Percentiles rank a stretch among this genome's conserved stretches.
phyloP scores from a whole-genome alignment of 75 land plant genomes.

The Pinus tabuliformis region DNA sequence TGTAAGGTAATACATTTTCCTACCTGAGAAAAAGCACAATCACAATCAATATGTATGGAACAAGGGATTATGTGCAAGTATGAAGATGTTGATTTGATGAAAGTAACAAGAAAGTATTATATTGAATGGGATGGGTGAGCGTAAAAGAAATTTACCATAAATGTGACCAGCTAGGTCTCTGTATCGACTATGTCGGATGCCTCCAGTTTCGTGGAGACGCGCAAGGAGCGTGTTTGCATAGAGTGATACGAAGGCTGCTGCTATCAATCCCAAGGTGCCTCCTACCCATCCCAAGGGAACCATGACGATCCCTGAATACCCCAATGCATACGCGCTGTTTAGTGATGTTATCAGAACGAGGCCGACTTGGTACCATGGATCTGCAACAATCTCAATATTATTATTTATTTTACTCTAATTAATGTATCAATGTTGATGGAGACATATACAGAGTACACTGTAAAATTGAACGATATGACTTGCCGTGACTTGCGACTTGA shows the following conservation, averaged over 20 bases:
- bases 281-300: slow-evolving; percentile 78
- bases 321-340: slow-evolving; percentile 76
- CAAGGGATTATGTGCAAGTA: no score
- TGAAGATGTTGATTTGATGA: no score
- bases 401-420: no score
- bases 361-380: slow-evolving; percentile 79
- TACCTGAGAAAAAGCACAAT: slow-evolving; percentile 27
- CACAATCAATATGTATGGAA: no score
- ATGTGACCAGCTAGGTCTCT: slow-evolving; percentile 83
- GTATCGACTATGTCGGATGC: slow-evolving; percentile 80
- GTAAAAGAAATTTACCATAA: slow-evolving; percentile 32
- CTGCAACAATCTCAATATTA: slow-evolving; percentile 11
- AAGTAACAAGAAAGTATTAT: no score
- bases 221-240: slow-evolving; percentile 72
- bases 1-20: slow-evolving; percentile 45
- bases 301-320: slow-evolving; percentile 77
- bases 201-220: slow-evolving; percentile 74
- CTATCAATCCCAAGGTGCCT: slow-evolving; percentile 51
- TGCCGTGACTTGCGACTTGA: background rate
- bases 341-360: slow-evolving; percentile 68
- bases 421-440: no score
- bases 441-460: no score
- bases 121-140: no score
- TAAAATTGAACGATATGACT: no score
- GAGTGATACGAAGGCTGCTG: slow-evolving; percentile 55